These are phyloP conservation scores for Gloeopeniophorella convolvens DNA, from an alignment of 768 basidiomycete species.

Conservation along the genomic window DNA sequence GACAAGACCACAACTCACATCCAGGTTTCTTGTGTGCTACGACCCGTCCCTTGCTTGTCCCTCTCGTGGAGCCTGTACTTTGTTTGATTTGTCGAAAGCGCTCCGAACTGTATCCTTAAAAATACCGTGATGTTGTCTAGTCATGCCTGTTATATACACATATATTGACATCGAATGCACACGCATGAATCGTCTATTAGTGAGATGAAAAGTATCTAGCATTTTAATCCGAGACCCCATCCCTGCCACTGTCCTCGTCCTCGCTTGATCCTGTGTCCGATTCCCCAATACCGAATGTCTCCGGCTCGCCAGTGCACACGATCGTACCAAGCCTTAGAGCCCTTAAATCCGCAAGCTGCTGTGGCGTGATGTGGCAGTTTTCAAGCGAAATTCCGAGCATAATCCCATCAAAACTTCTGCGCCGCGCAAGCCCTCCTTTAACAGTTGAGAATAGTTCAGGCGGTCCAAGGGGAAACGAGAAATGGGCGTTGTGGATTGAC, in stretches of 20 bases:
- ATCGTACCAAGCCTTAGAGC: background rate
- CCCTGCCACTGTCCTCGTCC: background rate
- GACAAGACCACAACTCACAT: no score
- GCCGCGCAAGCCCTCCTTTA: slow-evolving; percentile 2
- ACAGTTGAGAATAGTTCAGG: slow-evolving; percentile 9
- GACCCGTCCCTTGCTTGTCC: no score
- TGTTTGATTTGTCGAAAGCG: no score
- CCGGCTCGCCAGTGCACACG: slow-evolving; percentile 2
- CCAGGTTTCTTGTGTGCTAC: no score
- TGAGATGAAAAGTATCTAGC: background rate
- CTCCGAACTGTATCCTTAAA: no score
- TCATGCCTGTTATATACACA: no score
- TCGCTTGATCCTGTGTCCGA: background rate
- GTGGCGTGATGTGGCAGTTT: slow-evolving; percentile 8
- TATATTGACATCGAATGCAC: background rate
- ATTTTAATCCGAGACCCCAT: background rate
- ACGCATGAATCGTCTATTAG: background rate
- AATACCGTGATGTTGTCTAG: no score
- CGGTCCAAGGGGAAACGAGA: slow-evolving; percentile 14
- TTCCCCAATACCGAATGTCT: slow-evolving; percentile 13
- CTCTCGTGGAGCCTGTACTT: no score
- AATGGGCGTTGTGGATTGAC: slow-evolving; percentile 9
- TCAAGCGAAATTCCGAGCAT: background rate
- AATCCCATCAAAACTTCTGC: background rate
- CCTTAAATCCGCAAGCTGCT: slow-evolving; percentile 9